These are phyloP conservation scores for Cupressus sempervirens DNA, from an alignment of 75 land plant species.

Conservation along the genomic window DNA sequence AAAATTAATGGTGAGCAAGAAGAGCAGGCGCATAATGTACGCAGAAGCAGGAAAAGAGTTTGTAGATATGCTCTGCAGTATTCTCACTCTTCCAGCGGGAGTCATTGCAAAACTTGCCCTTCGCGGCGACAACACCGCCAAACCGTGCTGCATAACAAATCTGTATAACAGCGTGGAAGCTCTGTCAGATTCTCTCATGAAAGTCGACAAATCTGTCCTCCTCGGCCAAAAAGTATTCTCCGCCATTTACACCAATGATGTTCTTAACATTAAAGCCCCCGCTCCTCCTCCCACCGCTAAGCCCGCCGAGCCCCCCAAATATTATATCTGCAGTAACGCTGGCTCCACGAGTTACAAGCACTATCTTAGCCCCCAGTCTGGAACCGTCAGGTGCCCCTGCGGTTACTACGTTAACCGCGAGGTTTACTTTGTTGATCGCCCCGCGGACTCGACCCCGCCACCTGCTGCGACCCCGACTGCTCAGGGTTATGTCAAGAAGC, in stretches of 20 bases:
- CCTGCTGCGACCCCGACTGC: not conserved
- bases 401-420: not conserved
- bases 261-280: not conserved
- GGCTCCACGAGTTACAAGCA: not conserved
- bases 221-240: not conserved
- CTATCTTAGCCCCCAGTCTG: not conserved
- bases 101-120: not conserved
- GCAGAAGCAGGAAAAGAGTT: slow-evolving; percentile 1
- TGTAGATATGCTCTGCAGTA: not conserved
- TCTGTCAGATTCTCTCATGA: not conserved
- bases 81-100: not conserved
- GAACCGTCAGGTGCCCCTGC: not conserved
- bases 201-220: not conserved
- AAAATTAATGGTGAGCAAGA: not conserved
- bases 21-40: not conserved
- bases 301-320: not conserved
- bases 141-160: not conserved
- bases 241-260: not conserved
- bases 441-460: not conserved
- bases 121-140: not conserved
- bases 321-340: not conserved
- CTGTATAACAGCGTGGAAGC: slow-evolving; percentile 1
- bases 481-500: not conserved
- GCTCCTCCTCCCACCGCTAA: not conserved
- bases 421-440: not conserved